Conservation (phyloP, 2,329 filamentous ascomycete species). For the Chaetomium strumarium region DNA sequence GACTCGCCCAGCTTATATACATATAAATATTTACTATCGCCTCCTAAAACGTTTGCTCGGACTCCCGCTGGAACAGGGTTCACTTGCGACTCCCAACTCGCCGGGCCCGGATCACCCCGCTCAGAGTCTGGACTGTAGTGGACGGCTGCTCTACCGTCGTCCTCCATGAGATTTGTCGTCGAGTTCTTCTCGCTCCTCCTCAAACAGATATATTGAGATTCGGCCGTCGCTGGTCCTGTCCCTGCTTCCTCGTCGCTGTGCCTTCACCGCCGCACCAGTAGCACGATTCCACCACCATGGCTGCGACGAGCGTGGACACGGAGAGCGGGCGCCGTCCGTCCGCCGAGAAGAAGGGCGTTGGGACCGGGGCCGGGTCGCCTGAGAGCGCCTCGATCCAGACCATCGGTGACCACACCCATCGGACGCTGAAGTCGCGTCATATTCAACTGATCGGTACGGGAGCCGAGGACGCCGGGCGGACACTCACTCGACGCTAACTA, state of each 20-base stretch:
- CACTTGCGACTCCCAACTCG: too few species aligned
- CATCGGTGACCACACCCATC: slow-evolving; percentile 40
- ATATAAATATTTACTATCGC: too few species aligned
- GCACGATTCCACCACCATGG: slow-evolving; percentile 5
- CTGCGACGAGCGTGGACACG: slow-evolving; percentile 11
- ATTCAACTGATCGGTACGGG: slow-evolving; percentile 46
- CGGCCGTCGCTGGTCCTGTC: background rate
- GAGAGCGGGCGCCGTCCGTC: slow-evolving; percentile 2
- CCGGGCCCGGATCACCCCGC: too few species aligned
- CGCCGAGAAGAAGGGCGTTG: slow-evolving; percentile 14
- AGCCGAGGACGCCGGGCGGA: background rate
- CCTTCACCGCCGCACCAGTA: background rate
- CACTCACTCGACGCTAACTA: background rate
- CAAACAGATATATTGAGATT: slow-evolving; percentile 25
- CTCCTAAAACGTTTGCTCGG: too few species aligned
- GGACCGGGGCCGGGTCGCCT: slow-evolving; percentile 1
- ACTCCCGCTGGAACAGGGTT: too few species aligned
- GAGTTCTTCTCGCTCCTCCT: slow-evolving; percentile 30
- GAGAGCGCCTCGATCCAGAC: slow-evolving; percentile 15
- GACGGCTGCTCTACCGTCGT: too few species aligned
- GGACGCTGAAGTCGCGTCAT: slow-evolving; percentile 49
- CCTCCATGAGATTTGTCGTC: slow-evolving; percentile 25
- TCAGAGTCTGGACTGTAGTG: too few species aligned
- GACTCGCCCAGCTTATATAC: too few species aligned
- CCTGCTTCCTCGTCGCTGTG: background rate